Conservation (phyloP, 495 filamentous ascomycete genomes). For the Penicillium longicatenatum region DNA sequence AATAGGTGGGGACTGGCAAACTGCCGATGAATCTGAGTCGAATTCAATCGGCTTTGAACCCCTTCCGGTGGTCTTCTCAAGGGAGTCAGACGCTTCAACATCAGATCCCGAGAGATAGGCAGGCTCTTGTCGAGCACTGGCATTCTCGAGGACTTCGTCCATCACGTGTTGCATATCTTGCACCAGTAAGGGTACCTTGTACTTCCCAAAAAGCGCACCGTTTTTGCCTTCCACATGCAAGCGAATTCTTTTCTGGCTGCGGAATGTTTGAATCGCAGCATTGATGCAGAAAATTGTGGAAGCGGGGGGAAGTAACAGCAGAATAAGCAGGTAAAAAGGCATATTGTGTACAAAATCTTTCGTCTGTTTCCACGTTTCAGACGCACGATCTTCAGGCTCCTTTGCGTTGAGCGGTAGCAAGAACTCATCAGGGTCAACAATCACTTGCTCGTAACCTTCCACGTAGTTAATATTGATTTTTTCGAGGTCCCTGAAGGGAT, state of each 20-base stretch:
- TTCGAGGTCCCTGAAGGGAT: slow-evolving; percentile 71
- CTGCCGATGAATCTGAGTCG: background rate
- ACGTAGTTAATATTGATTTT: slow-evolving; percentile 70
- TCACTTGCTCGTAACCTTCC: slow-evolving; percentile 68
- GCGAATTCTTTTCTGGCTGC: slow-evolving; percentile 70
- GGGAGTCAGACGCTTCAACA: slow-evolving; percentile 25
- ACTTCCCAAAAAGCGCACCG: slow-evolving; percentile 62
- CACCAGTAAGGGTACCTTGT: slow-evolving; percentile 75
- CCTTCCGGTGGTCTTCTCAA: background rate
- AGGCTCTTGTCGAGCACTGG: slow-evolving; percentile 62
- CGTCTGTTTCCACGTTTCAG: slow-evolving; percentile 29
- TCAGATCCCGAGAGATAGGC: slow-evolving; percentile 57
- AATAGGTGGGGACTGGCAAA: background rate
- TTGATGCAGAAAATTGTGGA: slow-evolving; percentile 72
- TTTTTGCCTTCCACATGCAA: slow-evolving; percentile 73
- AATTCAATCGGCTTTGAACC: background rate
- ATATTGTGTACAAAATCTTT: slow-evolving; percentile 39
- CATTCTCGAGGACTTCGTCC: slow-evolving; percentile 71
- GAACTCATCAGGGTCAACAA: slow-evolving; percentile 71
- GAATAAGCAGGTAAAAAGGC: slow-evolving; percentile 63
- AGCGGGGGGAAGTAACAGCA: slow-evolving; percentile 68
- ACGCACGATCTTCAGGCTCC: slow-evolving; percentile 33
- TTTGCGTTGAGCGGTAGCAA: slow-evolving; percentile 47
- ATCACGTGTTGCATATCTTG: slow-evolving; percentile 69
- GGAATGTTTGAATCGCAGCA: slow-evolving; percentile 69